A percentile compares a stretch with the other conserved stretches of the same genome.
phyloP scores from a whole-genome alignment of 345 rosid genomes.

The Crucihimalaya himalaica region DNA sequence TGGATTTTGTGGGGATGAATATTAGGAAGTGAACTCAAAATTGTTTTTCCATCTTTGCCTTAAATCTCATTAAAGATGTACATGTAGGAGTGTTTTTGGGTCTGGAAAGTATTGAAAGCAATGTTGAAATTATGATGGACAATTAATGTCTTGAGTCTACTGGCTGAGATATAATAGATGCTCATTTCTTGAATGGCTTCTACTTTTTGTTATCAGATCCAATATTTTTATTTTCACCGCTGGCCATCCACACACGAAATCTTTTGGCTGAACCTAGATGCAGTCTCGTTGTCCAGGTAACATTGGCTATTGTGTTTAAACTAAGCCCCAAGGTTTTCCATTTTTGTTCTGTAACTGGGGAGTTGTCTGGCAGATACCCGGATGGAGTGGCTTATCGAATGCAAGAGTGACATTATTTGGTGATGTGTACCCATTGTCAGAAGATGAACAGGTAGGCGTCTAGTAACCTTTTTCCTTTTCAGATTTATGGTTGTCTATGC shows the following conservation, averaged over 20 bases:
- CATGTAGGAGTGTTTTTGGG: background rate
- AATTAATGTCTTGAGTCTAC: background rate
- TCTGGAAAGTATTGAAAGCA: conserved; percentile 11
- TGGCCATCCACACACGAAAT: conserved; percentile 93
- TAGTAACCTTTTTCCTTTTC: background rate
- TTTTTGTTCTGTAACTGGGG: conserved; percentile 21
- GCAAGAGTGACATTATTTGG: conserved; percentile 98
- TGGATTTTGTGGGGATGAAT: background rate
- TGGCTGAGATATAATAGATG: conserved; percentile 19
- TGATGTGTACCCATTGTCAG: conserved; percentile 88
- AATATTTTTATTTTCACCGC: conserved; percentile 84
- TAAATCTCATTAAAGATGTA: conserved; percentile 2
- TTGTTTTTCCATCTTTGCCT: background rate
- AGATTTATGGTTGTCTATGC: background rate
- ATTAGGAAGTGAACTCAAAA: background rate
- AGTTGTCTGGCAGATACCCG: conserved; percentile 69
- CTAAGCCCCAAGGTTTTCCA: background rate
- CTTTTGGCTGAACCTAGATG: conserved; percentile 91
- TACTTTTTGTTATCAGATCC: conserved; percentile 65
- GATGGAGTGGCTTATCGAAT: conserved; percentile 97
- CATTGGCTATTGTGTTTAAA: background rate
- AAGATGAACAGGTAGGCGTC: conserved; percentile 70
- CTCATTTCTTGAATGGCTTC: conserved; percentile 14
- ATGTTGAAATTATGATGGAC: conserved; percentile 1
- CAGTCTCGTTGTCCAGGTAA: conserved; percentile 93